Percentiles rank a stretch among this genome's conserved stretches.
Conservation (phyloP, 2,329 filamentous ascomycete species). For the Hirsutella minnesotensis region DNA sequence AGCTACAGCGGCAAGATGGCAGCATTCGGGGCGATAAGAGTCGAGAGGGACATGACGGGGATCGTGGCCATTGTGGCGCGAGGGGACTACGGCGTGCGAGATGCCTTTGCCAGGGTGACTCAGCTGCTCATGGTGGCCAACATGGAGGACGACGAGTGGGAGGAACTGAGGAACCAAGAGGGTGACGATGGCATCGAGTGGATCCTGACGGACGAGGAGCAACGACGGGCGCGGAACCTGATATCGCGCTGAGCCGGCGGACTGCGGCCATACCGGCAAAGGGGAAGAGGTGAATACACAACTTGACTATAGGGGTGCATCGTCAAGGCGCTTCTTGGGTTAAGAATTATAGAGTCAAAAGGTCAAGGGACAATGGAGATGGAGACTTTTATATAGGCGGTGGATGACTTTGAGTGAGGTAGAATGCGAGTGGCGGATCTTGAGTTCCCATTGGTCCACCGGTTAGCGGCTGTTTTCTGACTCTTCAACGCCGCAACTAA, state of each 20-base stretch:
- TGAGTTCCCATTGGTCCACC: too few relatives aligned
- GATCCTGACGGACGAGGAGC: conserved; percentile 63
- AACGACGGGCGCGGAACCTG: conserved; percentile 58
- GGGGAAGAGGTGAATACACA: too few relatives aligned
- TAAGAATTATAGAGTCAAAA: too few relatives aligned
- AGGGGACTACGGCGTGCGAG: conserved; percentile 66
- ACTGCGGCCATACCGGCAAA: too few relatives aligned
- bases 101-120: conserved; percentile 61
- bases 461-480: too few relatives aligned
- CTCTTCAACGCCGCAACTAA: too few relatives aligned
- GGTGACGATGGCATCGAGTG: conserved; percentile 57
- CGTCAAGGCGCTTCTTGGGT: too few relatives aligned
- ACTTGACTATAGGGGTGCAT: too few relatives aligned
- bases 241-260: conserved; percentile 26
- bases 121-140: conserved; percentile 82
- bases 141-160: conserved; percentile 95
- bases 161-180: conserved; percentile 47
- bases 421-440: too few relatives aligned
- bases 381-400: too few relatives aligned
- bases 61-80: conserved; percentile 57
- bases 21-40: conserved; percentile 66
- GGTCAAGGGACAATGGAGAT: too few relatives aligned
- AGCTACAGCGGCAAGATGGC: conserved; percentile 69
- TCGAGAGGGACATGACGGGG: conserved; percentile 74
- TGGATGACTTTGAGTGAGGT: too few relatives aligned